Evolutionary conservation across 108 stramenopile species (phyloP).

Genomic region (Nitzschia putrida): DNA sequence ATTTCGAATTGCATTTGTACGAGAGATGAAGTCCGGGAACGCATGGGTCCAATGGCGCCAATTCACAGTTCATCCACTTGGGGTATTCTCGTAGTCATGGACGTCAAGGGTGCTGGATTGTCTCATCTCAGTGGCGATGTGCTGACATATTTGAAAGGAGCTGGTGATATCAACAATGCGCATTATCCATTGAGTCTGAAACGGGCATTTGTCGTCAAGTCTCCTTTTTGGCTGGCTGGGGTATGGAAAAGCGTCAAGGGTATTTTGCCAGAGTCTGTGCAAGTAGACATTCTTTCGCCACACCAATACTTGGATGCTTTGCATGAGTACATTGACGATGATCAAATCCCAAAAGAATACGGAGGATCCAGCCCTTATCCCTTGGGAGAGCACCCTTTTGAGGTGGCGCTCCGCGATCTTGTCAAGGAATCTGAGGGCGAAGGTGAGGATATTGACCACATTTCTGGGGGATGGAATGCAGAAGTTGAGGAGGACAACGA

Average conservation of each 20-base stretch:
- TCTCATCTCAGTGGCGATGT: slow-evolving; percentile 56
- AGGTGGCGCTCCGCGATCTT: slow-evolving; percentile 20
- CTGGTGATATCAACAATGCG: slow-evolving; percentile 55
- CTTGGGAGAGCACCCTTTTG: slow-evolving; percentile 63
- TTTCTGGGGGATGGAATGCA: not conserved
- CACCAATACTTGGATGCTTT: slow-evolving; percentile 42
- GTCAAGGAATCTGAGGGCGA: slow-evolving; percentile 7
- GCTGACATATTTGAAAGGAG: slow-evolving; percentile 51
- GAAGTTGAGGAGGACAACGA: not conserved
- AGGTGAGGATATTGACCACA: not conserved
- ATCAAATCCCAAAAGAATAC: slow-evolving; percentile 60
- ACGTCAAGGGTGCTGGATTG: slow-evolving; percentile 50
- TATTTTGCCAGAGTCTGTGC: slow-evolving; percentile 55
- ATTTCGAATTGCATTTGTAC: slow-evolving; percentile 44
- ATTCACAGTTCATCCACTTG: slow-evolving; percentile 29
- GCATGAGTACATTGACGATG: slow-evolving; percentile 60
- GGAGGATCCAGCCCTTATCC: slow-evolving; percentile 54
- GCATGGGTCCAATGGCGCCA: not conserved
- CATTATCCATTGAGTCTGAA: slow-evolving; percentile 61
- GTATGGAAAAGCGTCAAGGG: slow-evolving; percentile 45
- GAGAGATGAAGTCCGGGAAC: slow-evolving; percentile 12
- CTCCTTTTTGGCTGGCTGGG: slow-evolving; percentile 60
- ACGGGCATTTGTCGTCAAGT: slow-evolving; percentile 48
- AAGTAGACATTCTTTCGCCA: slow-evolving; percentile 46
- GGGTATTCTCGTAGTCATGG: slow-evolving; percentile 64